Conservation (phyloP, 179 eudicot genomes). For the Spinacia oleracea region DNA sequence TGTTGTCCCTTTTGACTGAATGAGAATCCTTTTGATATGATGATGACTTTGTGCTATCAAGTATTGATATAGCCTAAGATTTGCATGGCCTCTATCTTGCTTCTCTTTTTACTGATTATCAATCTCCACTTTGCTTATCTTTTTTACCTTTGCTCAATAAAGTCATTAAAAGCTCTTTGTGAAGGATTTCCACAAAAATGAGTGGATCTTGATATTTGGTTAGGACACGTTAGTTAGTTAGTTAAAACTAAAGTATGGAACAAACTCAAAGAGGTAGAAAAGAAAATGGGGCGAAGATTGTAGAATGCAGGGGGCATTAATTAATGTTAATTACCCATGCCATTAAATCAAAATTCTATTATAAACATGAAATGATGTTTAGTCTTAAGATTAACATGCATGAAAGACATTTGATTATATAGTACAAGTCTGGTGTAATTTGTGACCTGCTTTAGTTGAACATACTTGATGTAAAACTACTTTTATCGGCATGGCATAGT, state of each 20-base stretch:
- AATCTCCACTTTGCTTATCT: conserved; percentile 21
- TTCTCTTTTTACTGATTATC: conserved; percentile 10
- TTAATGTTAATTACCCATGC: conserved; percentile 16
- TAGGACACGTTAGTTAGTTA: no score
- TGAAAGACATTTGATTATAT: conserved; percentile 23
- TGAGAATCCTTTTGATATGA: neutral
- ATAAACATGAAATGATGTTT: conserved; percentile 19
- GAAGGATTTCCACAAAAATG: neutral
- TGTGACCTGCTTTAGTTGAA: conserved; percentile 24
- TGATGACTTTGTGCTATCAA: conserved; percentile 3
- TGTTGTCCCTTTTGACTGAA: neutral
- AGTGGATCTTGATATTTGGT: neutral
- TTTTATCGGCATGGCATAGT: conserved; percentile 31
- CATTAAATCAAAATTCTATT: neutral
- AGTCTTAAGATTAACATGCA: conserved; percentile 14
- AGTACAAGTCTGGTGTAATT: conserved; percentile 6
- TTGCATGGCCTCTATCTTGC: conserved; percentile 11
- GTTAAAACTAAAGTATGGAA: no score
- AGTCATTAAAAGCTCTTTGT: neutral
- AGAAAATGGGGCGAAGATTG: no score
- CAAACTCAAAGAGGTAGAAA: no score
- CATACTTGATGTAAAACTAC: conserved; percentile 27
- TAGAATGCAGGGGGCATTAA: no score
- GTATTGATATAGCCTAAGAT: neutral
- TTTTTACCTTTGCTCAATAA: neutral